Evolutionary conservation across 208 protist genomes (phyloP).

Genomic region (Wallacemonas collosoma): DNA sequence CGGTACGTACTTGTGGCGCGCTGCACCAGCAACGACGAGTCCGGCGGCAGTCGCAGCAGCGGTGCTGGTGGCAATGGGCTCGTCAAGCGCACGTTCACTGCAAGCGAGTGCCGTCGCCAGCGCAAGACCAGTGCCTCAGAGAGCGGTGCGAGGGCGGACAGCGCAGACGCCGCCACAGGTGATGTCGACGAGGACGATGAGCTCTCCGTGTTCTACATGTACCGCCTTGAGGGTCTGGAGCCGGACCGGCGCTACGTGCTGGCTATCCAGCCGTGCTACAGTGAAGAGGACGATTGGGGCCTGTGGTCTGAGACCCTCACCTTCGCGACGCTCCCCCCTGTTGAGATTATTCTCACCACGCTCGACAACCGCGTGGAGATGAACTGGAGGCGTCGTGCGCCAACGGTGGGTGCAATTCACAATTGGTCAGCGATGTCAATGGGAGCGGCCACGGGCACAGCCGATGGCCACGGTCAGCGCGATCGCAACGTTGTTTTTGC

Average conservation of each 20-base stretch:
- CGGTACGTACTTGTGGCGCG: constrained; percentile 36
- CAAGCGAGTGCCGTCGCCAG: background rate
- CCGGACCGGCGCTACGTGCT: constrained; percentile 80
- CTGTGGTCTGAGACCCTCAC: constrained; percentile 71
- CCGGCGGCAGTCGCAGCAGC: background rate
- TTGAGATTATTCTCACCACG: constrained; percentile 41
- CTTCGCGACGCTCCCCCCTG: constrained; percentile 64
- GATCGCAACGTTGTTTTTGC: constrained; percentile 14
- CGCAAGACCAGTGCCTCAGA: background rate
- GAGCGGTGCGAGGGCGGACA: constrained; percentile 27
- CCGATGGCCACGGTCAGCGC: background rate
- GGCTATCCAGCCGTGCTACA: constrained; percentile 87
- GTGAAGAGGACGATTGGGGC: constrained; percentile 69
- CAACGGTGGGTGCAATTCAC: background rate
- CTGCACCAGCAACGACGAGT: background rate
- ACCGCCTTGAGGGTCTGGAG: constrained; percentile 59
- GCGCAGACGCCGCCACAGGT: constrained; percentile 25
- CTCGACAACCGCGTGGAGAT: constrained; percentile 47
- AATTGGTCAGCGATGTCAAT: constrained; percentile 7
- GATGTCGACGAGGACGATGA: constrained; percentile 24
- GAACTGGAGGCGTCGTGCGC: constrained; percentile 26
- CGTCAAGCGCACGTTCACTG: background rate
- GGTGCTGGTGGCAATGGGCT: background rate
- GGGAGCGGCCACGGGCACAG: background rate
- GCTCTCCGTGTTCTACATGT: constrained; percentile 27